Base-by-base conservation (phyloP, 2,329 filamentous ascomycete species). In the Aspergillus sp. region DNA sequence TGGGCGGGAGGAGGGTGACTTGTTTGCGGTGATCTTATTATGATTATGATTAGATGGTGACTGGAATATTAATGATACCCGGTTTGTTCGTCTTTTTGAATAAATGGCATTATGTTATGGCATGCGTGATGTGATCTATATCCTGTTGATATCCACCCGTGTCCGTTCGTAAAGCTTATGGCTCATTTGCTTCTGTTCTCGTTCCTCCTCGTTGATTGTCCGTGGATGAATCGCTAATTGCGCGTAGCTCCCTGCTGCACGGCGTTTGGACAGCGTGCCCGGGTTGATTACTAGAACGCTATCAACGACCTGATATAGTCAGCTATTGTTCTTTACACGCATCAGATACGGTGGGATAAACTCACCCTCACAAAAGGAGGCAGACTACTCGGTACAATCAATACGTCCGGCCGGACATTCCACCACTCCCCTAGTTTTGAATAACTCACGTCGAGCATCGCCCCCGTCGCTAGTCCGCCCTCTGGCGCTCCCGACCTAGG, bases 271-370 rank as follows among this genome's bases (percentile, higher is more conserved):
- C 32, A 95, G 71, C 43, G 81, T 83, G 4, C 93, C 91, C 0
- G 93, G 91, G 64, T 98, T 98, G 60, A 98, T 85, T 8, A 89
- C 82, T 5, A 97, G 69, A 0, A 96, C 89, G 55, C 85, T 88
- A 60, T 96, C 88, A 7, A 97, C 83, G 38, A 96, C 88, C 89
- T 95, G 56, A 1, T 48, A 5, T 32, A 27, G 41, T 39, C 26
- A 35, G 9, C 1, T 29, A 5, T 19, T 19, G 3, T n/a, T 33
- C 30, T n/a, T 5, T 8, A 29, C 5, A 36, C 19, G 7, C 42
- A 9, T 40, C 8, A 27, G 41, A 35, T 19, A 43, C 42, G 19
- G 7, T 19, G 3, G 10, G 9, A 27, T 27, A 3, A 26, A 8
- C 7, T 42, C 73, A 93, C 90, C 80, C 87, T 94, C 35, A 88